Conservation (phyloP, 495 filamentous ascomycete species). For the Hyaloscypha hepaticicola region DNA sequence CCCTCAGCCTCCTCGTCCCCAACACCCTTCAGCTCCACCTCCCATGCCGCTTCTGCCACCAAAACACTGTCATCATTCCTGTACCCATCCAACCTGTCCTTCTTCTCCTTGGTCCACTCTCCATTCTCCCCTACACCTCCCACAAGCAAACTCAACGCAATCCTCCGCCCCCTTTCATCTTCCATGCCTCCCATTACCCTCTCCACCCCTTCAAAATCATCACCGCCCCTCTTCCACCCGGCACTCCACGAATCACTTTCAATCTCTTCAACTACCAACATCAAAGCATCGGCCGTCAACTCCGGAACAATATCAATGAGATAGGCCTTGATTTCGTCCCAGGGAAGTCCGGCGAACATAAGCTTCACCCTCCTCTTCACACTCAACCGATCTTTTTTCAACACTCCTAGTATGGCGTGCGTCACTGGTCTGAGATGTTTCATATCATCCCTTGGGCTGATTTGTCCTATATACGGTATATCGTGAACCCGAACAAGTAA, state of each 20-base stretch:
- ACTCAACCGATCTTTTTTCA: constrained; percentile 10
- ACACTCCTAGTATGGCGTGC: background rate
- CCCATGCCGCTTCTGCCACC: constrained; percentile 12
- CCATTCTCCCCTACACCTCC: background rate
- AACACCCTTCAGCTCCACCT: background rate
- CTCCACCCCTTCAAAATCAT: constrained; percentile 6
- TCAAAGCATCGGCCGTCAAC: constrained; percentile 10
- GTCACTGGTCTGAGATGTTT: background rate
- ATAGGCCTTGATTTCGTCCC: background rate
- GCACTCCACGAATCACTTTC: background rate
- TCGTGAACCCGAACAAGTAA: background rate
- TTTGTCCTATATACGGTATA: background rate
- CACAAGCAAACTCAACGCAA: constrained; percentile 6
- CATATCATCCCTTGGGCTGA: background rate
- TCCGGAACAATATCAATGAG: background rate
- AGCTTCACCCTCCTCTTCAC: background rate
- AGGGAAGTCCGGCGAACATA: constrained; percentile 6
- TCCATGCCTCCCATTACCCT: background rate
- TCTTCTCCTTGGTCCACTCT: constrained; percentile 3
- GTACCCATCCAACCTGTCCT: background rate
- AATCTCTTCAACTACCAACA: background rate
- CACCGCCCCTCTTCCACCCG: background rate
- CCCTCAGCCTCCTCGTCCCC: background rate
- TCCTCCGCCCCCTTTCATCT: constrained; percentile 9
- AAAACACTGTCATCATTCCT: background rate